Conservation (phyloP, 306 rosid genomes). For the Purshia tridentata region DNA sequence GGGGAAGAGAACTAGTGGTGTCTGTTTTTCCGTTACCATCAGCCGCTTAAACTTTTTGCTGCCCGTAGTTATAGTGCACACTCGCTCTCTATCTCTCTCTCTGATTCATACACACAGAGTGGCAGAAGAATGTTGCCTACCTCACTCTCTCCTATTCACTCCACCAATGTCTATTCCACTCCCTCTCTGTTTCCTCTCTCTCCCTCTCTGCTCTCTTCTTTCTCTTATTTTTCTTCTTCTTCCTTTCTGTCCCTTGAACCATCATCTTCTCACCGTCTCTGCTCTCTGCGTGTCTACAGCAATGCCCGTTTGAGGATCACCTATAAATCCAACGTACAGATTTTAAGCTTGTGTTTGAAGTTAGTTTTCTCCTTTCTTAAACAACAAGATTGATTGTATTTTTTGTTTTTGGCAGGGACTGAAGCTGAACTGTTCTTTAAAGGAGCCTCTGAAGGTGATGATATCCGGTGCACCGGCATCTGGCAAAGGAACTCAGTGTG, state of each 20-base stretch:
- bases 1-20: constrained; percentile 19
- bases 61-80: not conserved
- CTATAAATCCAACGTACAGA: constrained; percentile 45
- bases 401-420: constrained; percentile 37
- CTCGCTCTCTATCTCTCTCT: not conserved
- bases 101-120: constrained; percentile 8
- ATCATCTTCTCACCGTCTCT: constrained; percentile 42
- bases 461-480: constrained; percentile 97
- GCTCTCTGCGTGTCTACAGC: constrained; percentile 34
- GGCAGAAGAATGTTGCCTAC: constrained; percentile 44
- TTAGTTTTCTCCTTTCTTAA: not conserved
- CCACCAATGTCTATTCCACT: constrained; percentile 34
- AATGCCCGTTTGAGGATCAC: constrained; percentile 29
- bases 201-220: constrained; percentile 20
- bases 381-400: not conserved
- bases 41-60: constrained; percentile 29
- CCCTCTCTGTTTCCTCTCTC: constrained; percentile 34
- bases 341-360: not conserved
- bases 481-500: constrained; percentile 96
- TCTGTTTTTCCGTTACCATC: constrained; percentile 12
- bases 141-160: constrained; percentile 43
- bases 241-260: constrained; percentile 21
- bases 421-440: constrained; percentile 51
- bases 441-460: constrained; percentile 79
- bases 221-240: constrained; percentile 30